Conservation (phyloP, 2,329 filamentous ascomycete genomes). For the Calonectria multiphialidica region DNA sequence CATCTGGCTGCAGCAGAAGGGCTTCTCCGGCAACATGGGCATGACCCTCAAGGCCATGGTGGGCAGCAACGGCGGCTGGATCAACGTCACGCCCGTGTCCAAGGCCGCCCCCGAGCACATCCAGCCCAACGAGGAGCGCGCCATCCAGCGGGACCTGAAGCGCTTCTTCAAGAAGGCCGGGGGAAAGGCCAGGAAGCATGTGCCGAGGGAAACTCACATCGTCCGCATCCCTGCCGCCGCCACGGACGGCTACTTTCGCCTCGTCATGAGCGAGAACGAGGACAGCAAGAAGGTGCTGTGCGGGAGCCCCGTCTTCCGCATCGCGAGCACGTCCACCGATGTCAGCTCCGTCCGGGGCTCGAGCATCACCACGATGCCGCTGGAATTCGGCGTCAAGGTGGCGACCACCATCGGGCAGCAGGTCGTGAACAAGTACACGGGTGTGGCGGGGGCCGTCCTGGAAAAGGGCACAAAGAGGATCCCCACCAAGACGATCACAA, state of each 20-base stretch:
- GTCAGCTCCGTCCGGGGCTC: constrained; percentile 73
- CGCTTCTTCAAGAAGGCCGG: constrained; percentile 71
- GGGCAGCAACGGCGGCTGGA: constrained; percentile 70
- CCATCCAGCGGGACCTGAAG: constrained; percentile 75
- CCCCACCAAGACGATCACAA: constrained; percentile 47
- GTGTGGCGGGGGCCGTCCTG: constrained; percentile 53
- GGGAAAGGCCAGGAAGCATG: constrained; percentile 59
- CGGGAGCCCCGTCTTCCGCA: constrained; percentile 74
- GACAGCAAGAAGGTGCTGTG: constrained; percentile 68
- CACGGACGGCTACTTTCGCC: constrained; percentile 76
- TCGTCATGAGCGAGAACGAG: constrained; percentile 69
- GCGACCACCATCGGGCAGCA: constrained; percentile 62
- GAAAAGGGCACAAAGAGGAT: constrained; percentile 54
- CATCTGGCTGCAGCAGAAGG: constrained; percentile 77
- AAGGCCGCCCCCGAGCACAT: constrained; percentile 62
- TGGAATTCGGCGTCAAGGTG: constrained; percentile 73
- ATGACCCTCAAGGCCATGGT: constrained; percentile 75
- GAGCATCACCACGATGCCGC: constrained; percentile 72
- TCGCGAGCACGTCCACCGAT: constrained; percentile 75
- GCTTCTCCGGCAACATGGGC: constrained; percentile 76
- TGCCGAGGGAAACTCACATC: constrained; percentile 72
- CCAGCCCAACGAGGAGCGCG: constrained; percentile 69
- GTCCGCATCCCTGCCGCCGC: constrained; percentile 73
- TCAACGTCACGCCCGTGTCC: constrained; percentile 74
- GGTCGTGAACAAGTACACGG: constrained; percentile 58